Conservation (phyloP, 2,329 filamentous ascomycete species). For the Exophiala sp. region DNA sequence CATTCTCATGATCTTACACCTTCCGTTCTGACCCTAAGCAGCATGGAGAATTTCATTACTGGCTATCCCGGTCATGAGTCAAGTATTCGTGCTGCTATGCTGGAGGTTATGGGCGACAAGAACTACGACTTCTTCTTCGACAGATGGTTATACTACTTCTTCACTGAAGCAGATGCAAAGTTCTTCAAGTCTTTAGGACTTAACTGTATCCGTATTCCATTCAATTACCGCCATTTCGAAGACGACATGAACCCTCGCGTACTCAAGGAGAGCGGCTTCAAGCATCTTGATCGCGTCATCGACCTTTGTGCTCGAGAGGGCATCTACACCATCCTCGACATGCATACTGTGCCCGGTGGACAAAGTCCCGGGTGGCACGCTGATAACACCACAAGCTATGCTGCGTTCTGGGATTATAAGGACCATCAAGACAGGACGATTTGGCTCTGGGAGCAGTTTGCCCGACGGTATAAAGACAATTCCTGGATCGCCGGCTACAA, state of each 20-base stretch:
- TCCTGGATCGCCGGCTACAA: slow-evolving; percentile 53
- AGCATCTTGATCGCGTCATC: slow-evolving; percentile 47
- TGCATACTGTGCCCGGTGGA: slow-evolving; percentile 49
- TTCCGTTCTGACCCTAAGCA: slow-evolving; percentile 30
- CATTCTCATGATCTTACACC: background rate
- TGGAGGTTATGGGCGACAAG: slow-evolving; percentile 52
- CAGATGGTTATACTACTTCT: slow-evolving; percentile 42
- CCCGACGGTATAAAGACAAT: slow-evolving; percentile 44
- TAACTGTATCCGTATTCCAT: slow-evolving; percentile 59
- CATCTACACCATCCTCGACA: slow-evolving; percentile 52
- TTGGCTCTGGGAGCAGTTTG: slow-evolving; percentile 50
- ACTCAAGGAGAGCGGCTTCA: slow-evolving; percentile 46
- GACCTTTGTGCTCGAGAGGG: slow-evolving; percentile 46
- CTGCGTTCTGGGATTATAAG: slow-evolving; percentile 51
- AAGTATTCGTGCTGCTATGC: slow-evolving; percentile 54
- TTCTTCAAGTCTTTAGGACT: slow-evolving; percentile 56
- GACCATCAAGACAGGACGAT: slow-evolving; percentile 50
- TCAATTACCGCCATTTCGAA: slow-evolving; percentile 57
- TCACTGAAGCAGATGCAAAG: slow-evolving; percentile 55
- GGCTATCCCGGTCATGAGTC: slow-evolving; percentile 60
- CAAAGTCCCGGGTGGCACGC: slow-evolving; percentile 53
- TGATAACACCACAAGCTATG: slow-evolving; percentile 45
- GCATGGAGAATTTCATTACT: slow-evolving; percentile 63
- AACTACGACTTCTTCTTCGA: slow-evolving; percentile 51
- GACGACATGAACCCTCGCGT: slow-evolving; percentile 46